Base-by-base conservation (phyloP, 306 rosid species). In the Amphicarpaea edgeworthii region DNA sequence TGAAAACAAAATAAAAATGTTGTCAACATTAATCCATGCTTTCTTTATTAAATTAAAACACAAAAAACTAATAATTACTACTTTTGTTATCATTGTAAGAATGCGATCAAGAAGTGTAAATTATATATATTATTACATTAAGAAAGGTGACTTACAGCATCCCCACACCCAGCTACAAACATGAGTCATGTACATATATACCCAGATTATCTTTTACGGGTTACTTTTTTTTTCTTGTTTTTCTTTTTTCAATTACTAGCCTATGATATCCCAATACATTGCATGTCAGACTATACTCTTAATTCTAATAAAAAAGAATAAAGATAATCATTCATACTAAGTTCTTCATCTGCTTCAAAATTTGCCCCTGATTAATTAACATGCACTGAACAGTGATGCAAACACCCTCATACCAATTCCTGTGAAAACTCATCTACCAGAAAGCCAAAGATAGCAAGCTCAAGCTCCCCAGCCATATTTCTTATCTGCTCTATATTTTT, bases 391-490 rank as follows among this genome's bases (percentile, higher is more conserved):
- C n/a, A n/a, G n/a, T n/a, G n/a, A n/a, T n/a, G n/a, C n/a, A n/a
- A n/a, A n/a, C n/a, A n/a, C n/a, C n/a, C n/a, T n/a, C n/a, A n/a
- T 58, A 76, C 84, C 14, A 93, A 82, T 75, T 93, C 98, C 68
- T 76, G 79, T 66, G 91, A 86, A 76, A 88, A 73, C 78, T 93
- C 98, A 57, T 87, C 88, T 57, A 91, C 86, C 55, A 93, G 60
- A 73, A 85, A 64, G 26, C 96, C 83, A 84, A 89, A 86, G 75
- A 93, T 89, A 7, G 87, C 84, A 65, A 89, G 30, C 71, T 93
- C 98, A 83, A 93, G 70, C 34, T 89, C 93, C 59, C 79, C 47
- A 28, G 86, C 93, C 24, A 85, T 72, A 28, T 88, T 88, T 50
- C 86, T 88, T 32, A 61, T 45, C 72, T 88, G 86, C 63, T 81